Conservation (phyloP, 129 eudicot genomes). For the Lactuca sativa region DNA sequence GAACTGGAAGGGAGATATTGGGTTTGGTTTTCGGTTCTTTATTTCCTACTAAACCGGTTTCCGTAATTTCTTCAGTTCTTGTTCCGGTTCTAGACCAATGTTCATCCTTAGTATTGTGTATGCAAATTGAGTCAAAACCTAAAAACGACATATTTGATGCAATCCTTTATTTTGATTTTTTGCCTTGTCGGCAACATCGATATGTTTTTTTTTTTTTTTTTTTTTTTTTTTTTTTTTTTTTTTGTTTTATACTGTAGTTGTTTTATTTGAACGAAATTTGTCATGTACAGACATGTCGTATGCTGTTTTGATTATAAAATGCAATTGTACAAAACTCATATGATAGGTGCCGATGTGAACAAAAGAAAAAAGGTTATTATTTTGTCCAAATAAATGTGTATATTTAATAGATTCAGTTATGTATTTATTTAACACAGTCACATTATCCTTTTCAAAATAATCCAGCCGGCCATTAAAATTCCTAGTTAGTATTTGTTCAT, state of each 20-base stretch:
- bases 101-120: background rate
- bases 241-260: background rate
- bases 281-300: background rate
- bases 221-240: background rate
- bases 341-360: slow-evolving; percentile 11
- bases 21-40: no score
- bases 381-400: background rate
- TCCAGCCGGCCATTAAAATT: no score
- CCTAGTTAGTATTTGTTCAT: no score
- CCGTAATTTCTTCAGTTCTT: no score
- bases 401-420: background rate
- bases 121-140: background rate
- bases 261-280: background rate
- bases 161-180: background rate
- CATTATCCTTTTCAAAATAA: no score
- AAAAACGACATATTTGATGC: background rate
- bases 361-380: background rate
- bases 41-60: no score
- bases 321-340: background rate
- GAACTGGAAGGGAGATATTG: no score
- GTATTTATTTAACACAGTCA: no score
- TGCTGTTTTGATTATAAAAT: background rate
- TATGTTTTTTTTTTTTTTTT: background rate
- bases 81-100: no score
- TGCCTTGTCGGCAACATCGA: background rate